Base-by-base conservation (phyloP, 371 early-diverging fungal genomes). In the Haplosporangium sp. region DNA sequence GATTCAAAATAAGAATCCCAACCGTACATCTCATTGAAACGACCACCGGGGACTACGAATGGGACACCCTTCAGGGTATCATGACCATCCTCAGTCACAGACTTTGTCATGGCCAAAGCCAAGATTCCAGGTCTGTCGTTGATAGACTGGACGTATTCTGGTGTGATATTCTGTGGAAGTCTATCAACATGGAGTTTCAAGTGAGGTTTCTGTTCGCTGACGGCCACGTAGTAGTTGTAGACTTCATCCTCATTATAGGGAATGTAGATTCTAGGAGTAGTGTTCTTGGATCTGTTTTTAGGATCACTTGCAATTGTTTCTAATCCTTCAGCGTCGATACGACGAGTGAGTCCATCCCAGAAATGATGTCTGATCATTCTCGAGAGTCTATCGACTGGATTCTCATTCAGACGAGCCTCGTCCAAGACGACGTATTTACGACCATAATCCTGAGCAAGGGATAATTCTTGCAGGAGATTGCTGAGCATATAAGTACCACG, bases 21-120 rank as follows among this genome's bases (percentile, higher is more conserved):
- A 1, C 98, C 98, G 81, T 99, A 99, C 95, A 96, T 97, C 86
- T 99, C 99, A 83, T 98, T 99, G 86, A 98, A 99, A 0, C 99
- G 88, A 4, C 99, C 99, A 44, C 99, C 99, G 1, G 98, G 99
- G 0, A 99, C 98, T 8, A 97, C 95, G 83, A 98, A 99, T 0
- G 97, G 97, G 15, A 94, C 92, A 5, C 97, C 97, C 11, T 84
- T 84, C 61, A 91, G 78, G 0, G 84, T 86, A n/a, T 79, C 74
- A 5, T 85, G 83, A 1, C 92, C 92, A 48, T 87, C 83, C 44
- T 86, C 88, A 37, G 88, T 89, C 57, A 83, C 65, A n/a, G 68
- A 63, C 66, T 86, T 88, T 44, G 92, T 87, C 84, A 97, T 92
- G 0, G 92, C 96, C 63, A 99, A 85, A 4, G 97, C 87, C 53